A percentile compares a stretch with the other conserved stretches of the same genome.
Conservation (phyloP, 78 protist species). For the Monocercomonoides exilis region DNA sequence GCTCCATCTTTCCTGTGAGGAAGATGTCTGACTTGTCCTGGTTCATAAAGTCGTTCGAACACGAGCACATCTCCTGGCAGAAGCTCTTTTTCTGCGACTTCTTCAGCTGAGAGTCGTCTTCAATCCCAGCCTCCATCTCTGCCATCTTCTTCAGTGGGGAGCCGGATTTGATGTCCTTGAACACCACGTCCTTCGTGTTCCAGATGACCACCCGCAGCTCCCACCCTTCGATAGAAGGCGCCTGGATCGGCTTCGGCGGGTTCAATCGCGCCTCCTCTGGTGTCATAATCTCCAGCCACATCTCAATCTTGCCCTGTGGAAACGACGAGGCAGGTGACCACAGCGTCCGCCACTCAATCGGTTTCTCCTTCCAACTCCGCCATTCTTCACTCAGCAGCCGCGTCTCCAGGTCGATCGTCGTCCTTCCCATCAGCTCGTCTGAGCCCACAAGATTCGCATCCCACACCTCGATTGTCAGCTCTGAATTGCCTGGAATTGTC, state of each 20-base stretch:
- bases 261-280: constrained; percentile 15
- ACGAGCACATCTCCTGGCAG: not conserved
- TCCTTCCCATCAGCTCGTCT: constrained; percentile 21
- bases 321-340: constrained; percentile 18
- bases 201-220: constrained; percentile 26
- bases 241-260: constrained; percentile 13
- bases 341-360: constrained; percentile 22
- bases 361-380: constrained; percentile 1
- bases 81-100: not conserved
- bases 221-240: constrained; percentile 11
- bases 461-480: constrained; percentile 7
- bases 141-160: not conserved
- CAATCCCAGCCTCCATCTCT: not conserved
- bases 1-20: constrained; percentile 14
- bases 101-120: not conserved
- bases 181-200: constrained; percentile 20
- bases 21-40: constrained; percentile 21
- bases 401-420: constrained; percentile 23
- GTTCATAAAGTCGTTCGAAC: constrained; percentile 15
- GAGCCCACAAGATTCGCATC: not conserved
- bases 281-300: constrained; percentile 29
- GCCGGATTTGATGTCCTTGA: not conserved
- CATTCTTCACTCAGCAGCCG: constrained; percentile 5
- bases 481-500: constrained; percentile 18
- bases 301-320: constrained; percentile 37